Evolutionary conservation across 805 yeast species (phyloP), one percentile per base, ranked within the genome.

Genomic region (Metschnikowia koreensis): DNA sequence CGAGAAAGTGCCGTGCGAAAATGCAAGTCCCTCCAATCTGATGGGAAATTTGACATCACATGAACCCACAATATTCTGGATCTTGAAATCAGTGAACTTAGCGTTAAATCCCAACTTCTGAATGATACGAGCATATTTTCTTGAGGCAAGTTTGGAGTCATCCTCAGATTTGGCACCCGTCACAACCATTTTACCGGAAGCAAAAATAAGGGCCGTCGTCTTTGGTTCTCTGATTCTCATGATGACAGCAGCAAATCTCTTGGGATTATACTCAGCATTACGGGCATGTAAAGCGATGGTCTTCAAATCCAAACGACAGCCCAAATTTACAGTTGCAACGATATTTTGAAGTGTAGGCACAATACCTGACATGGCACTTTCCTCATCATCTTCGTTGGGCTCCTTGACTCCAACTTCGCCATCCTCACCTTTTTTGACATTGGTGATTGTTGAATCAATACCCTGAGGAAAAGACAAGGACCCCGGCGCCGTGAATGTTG

Each of bases 211-310:
- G 0, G 99, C 98, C 1, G 99, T 94, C 1, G 99, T 94, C 70
- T 94, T 94, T 15, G 99, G 99, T 69, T 94, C 99, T 72, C 99
- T 83, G 62, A 94, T 94, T 80, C 99, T 89, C 99, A 94, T 94
- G 62, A 94, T 94, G 46, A 94, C 99, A 53, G 99, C 99, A 12
- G 99, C 99, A 76, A 94, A 94, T 77, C 99, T 96, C 65, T 88
- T 90, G 47, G 99, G 99, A 65, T 94, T 94, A 74, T 94, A 94
- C 70, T 94, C 99, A 36, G 99, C 99, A 72, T 94, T 94, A 81
- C 99, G 90, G 2, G 98, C 98, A 71, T 94, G 99, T 55, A 94
- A 77, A 0, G 99, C 99, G 66, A 94, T 96, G 16, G 99, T 94
- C 67, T 94, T 94, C 69, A 94, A 81, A 70, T 94, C 99, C 61